Conservation (phyloP, 768 basidiomycete species). For the Termitomyces sp. region DNA sequence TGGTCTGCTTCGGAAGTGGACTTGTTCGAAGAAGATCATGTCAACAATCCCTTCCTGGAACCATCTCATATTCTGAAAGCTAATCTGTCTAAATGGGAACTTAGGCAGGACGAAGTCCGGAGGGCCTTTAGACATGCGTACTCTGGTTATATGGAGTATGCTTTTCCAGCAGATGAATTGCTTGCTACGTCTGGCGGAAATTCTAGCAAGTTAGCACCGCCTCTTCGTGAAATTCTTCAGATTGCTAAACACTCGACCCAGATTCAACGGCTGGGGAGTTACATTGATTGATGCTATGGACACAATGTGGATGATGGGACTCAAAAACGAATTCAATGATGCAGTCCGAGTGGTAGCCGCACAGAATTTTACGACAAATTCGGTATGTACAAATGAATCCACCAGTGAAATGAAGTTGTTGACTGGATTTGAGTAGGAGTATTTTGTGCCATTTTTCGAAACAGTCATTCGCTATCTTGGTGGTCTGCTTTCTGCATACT, state of each 20-base stretch:
- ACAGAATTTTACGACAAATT: constrained; percentile 32
- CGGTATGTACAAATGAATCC: constrained; percentile 19
- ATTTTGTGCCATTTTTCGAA: constrained; percentile 56
- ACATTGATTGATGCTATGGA: constrained; percentile 75
- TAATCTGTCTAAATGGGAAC: constrained; percentile 24
- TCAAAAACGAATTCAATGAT: constrained; percentile 60
- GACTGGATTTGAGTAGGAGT: constrained; percentile 13
- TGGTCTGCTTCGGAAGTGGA: neutral
- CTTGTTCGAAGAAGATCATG: neutral
- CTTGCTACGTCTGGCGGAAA: constrained; percentile 34
- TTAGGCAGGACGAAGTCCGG: constrained; percentile 40
- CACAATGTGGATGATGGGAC: constrained; percentile 75
- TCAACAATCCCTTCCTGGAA: neutral
- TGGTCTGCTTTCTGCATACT: constrained; percentile 70
- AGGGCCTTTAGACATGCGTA: constrained; percentile 53
- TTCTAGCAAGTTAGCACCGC: constrained; percentile 41
- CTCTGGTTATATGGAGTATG: constrained; percentile 42
- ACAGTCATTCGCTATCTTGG: constrained; percentile 76
- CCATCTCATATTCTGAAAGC: neutral
- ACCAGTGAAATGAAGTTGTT: neutral
- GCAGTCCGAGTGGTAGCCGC: constrained; percentile 45
- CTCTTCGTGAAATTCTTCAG: neutral
- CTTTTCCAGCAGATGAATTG: constrained; percentile 51
- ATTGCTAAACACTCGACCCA: neutral
- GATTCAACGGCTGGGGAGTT: constrained; percentile 46